phyloP scores from a whole-genome alignment of 768 basidiomycete genomes.

The Hericium alpestre region DNA sequence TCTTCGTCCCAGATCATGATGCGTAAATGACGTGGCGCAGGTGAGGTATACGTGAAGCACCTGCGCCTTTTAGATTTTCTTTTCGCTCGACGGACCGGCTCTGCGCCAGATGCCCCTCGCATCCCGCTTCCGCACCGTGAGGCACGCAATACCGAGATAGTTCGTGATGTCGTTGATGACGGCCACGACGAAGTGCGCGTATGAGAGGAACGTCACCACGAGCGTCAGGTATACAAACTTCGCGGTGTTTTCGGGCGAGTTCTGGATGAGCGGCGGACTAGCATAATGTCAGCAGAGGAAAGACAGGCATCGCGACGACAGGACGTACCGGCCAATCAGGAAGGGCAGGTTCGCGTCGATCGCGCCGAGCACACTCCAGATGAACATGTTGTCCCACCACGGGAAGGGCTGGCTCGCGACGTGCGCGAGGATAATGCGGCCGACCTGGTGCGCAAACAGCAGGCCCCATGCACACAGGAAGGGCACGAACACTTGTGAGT shows the following conservation, averaged over 20 bases:
- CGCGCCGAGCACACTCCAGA: conserved; percentile 68
- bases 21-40: too few species aligned
- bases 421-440: conserved; percentile 87
- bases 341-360: conserved; percentile 71
- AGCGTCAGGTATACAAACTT: conserved; percentile 69
- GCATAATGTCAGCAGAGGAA: background rate
- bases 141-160: conserved; percentile 89
- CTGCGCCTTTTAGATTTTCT: conserved; percentile 5
- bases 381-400: conserved; percentile 77
- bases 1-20: too few species aligned
- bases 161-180: conserved; percentile 85
- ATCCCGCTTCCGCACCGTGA: conserved; percentile 84
- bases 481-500: conserved; percentile 71
- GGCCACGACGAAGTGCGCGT: conserved; percentile 68
- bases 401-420: conserved; percentile 81
- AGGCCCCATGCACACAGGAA: conserved; percentile 92
- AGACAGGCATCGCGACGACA: background rate
- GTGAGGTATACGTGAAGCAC: background rate
- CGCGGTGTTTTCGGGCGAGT: conserved; percentile 46
- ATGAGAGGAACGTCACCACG: conserved; percentile 54
- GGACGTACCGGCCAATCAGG: conserved; percentile 53
- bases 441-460: conserved; percentile 84
- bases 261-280: conserved; percentile 67
- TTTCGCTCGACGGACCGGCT: conserved; percentile 15
- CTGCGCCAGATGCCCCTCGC: conserved; percentile 49